Conservation (phyloP, 441 rosid genomes). For the Jatropha multifida region DNA sequence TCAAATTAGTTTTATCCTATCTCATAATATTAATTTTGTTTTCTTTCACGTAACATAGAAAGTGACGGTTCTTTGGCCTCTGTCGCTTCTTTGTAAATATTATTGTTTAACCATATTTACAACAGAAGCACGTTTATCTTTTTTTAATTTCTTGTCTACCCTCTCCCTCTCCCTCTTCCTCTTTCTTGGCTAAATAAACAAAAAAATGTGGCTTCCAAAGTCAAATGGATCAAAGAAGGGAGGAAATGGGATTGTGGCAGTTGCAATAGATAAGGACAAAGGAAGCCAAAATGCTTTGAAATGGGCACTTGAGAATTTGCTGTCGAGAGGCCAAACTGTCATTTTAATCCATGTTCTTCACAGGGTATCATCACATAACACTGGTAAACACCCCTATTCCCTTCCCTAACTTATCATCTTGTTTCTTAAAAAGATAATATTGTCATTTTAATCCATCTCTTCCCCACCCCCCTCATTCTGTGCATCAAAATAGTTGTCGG, state of each 20-base stretch:
- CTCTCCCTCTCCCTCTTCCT: too few species aligned
- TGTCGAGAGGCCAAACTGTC: slow-evolving; percentile 51
- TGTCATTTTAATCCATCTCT: too few species aligned
- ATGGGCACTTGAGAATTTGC: slow-evolving; percentile 69
- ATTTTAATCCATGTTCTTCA: slow-evolving; percentile 62
- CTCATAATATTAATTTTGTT: background rate
- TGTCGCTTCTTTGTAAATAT: background rate
- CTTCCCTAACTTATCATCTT: too few species aligned
- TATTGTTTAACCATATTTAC: too few species aligned
- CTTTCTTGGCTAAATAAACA: too few species aligned
- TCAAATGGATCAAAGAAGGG: slow-evolving; percentile 30
- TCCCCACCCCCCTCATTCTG: too few species aligned
- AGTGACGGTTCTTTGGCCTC: background rate
- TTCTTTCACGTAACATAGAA: background rate
- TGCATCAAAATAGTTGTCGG: too few species aligned
- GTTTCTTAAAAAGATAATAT: too few species aligned
- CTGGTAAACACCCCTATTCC: slow-evolving; percentile 18
- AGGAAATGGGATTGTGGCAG: slow-evolving; percentile 56
- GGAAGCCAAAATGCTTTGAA: slow-evolving; percentile 75
- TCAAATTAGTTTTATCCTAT: background rate
- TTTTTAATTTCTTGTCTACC: too few species aligned
- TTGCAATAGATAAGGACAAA: slow-evolving; percentile 68
- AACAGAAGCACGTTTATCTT: background rate
- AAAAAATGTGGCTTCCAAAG: slow-evolving; percentile 42
- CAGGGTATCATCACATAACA: slow-evolving; percentile 8